phyloP scores from a whole-genome alignment of 805 yeast species.

The Wickerhamiella sergipiensis region DNA sequence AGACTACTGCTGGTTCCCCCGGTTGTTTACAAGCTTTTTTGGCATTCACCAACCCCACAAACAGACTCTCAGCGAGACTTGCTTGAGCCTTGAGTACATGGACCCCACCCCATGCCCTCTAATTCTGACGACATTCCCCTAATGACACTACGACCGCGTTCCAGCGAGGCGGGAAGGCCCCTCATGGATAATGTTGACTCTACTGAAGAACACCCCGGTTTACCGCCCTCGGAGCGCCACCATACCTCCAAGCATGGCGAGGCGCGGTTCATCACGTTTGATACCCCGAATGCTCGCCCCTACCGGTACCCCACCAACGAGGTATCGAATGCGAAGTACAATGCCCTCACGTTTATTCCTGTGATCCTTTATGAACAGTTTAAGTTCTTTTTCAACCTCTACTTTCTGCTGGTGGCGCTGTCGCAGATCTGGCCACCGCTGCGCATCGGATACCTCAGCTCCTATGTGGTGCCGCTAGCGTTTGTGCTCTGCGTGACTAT shows the following conservation, averaged over 20 bases:
- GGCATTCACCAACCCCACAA: no score
- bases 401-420: slow-evolving; percentile 82
- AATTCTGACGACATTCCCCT: slow-evolving; percentile 2
- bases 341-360: slow-evolving; percentile 77
- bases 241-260: background rate
- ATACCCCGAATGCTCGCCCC: slow-evolving; percentile 9
- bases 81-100: background rate
- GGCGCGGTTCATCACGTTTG: slow-evolving; percentile 6
- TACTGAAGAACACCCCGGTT: background rate
- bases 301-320: slow-evolving; percentile 47
- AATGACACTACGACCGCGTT: slow-evolving; percentile 1
- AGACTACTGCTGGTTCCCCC: background rate
- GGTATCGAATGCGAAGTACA: slow-evolving; percentile 87
- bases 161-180: background rate
- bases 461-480: slow-evolving; percentile 87
- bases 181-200: background rate
- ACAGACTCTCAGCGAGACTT: no score
- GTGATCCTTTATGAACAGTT: slow-evolving; percentile 86
- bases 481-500: slow-evolving; percentile 87
- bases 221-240: background rate
- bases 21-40: no score
- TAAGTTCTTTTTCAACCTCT: slow-evolving; percentile 88
- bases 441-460: slow-evolving; percentile 83
- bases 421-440: slow-evolving; percentile 84
- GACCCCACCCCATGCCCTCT: background rate